Evolutionary conservation across 345 rosid genomes (phyloP), one percentile per base, ranked within the genome.

Genomic region (Theobroma cacao): DNA sequence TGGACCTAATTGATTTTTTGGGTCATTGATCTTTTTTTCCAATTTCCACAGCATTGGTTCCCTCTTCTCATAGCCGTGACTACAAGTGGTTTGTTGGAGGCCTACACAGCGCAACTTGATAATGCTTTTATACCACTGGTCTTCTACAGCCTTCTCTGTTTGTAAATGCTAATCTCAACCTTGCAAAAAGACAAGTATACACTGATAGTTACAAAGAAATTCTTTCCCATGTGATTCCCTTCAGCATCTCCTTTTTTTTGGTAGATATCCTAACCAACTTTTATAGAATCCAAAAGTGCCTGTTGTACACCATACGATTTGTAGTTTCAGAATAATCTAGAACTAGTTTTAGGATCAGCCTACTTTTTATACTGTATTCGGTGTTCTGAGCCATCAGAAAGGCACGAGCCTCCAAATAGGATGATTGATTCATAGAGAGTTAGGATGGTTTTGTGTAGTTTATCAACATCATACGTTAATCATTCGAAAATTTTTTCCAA

Each of bases 101-200:
- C 98, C 62, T 93, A 94, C 88, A 95, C 98, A 4, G 84, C 98
- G 9, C 99, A 95, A 72, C 90, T 93, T 30, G 98, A 95, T 80
- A 95, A 95, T 47, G 96, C 99, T 60, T 96, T 94, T 86, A 89
- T 96, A 78, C 97, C 98, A 40, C 97, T 96, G 0, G 86, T 96
- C 84, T 96, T 96, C 88, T 96, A 94, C 86, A 87, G 97, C 78
- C 99, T 94, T 69, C 97, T 96, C 81, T 93, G 94, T 80, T 80
- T 94, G 84, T 95, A 87, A 76, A 70, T 76, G 79, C 80, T 26
- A 1, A 20, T 2, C 11, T 43, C 20, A 45, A 22, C 53, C 28
- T 40, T 59, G 52, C 66, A 40, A 18, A 58, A 41, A 40, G 24
- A 41, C 45, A 14, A 55, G 43, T 34, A 50, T 52, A 52, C 43